These are phyloP conservation scores for Globisporangium orthogonon DNA, from an alignment of 352 stramenopile genomes.

Conservation along the genomic window DNA sequence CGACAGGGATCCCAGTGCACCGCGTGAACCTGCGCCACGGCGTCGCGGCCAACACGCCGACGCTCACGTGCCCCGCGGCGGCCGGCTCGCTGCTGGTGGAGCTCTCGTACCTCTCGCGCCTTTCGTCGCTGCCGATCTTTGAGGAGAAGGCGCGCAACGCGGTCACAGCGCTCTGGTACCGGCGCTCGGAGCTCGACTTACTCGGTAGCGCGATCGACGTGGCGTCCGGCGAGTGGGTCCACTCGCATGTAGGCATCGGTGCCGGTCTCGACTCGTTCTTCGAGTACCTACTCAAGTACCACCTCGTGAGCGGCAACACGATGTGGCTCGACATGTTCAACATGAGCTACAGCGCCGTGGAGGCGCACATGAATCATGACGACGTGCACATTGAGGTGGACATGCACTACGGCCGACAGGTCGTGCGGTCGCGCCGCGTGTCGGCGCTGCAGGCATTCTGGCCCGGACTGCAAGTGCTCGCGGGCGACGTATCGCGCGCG, in stretches of 20 bases:
- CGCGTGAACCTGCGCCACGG: conserved; percentile 92
- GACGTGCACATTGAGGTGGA: conserved; percentile 83
- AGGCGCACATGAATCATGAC: conserved; percentile 69
- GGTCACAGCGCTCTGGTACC: conserved; percentile 69
- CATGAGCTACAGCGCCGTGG: conserved; percentile 66
- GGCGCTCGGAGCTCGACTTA: conserved; percentile 83
- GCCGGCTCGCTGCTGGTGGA: conserved; percentile 96
- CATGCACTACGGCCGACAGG: conserved; percentile 66
- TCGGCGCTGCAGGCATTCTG: conserved; percentile 95
- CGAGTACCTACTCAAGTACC: conserved; percentile 97
- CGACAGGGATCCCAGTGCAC: conserved; percentile 93
- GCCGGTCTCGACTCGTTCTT: conserved; percentile 96
- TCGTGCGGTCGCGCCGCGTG: conserved; percentile 53
- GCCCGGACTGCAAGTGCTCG: conserved; percentile 93
- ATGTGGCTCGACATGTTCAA: conserved; percentile 92
- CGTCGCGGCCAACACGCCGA: conserved; percentile 63
- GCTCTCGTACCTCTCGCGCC: conserved; percentile 92
- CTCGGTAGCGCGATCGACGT: conserved; percentile 95
- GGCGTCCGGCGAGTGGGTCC: conserved; percentile 73
- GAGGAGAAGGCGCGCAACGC: conserved; percentile 53
- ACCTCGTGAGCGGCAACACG: conserved; percentile 92
- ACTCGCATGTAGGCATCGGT: conserved; percentile 82
- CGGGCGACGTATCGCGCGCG: conserved; percentile 88
- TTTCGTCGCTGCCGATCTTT: conserved; percentile 51
- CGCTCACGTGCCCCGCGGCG: conserved; percentile 92